Evolutionary conservation across 2,329 filamentous ascomycete genomes (phyloP), one percentile per base, ranked within the genome.

Genomic region (Fonsecaea erecta): DNA sequence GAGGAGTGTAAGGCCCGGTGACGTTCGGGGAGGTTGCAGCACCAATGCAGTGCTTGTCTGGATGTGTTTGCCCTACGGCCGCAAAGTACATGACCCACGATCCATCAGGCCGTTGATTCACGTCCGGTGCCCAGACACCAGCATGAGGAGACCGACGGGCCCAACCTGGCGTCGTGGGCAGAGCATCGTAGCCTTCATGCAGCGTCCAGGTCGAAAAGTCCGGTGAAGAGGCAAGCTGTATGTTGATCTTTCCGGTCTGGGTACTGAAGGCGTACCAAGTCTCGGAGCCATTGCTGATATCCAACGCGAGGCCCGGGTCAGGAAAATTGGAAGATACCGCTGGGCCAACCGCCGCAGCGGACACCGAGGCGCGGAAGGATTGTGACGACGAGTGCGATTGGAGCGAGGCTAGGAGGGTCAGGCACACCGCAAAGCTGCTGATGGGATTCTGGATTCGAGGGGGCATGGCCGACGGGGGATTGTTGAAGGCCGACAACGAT

Each of bases 61-160:
- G 71, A 56, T 76, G 72, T 9, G 72, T 71, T 0, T 73, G 75
- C 14, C 78, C 73, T 60, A 80, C 73, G 40, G 82, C 84, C n/a
- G 83, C 80, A 73, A 82, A 87, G 76, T 86, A 86, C 77, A 87
- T 82, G 43, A 86, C 80, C 72, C 84, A 87, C 3, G 73, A 77
- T 5, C 81, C 82, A 57, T 76, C 73, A 28, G 70, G 65, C 68
- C 85, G 74, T 54, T 77, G 76, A 6, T 79, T 78, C 2, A 88
- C 83, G 71, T 87, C 85, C 9, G 85, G 86, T 0, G 86, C 86
- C 86, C 86, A 88, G 12, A 82, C 82, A 16, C 40, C 59, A 34
- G 60, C 56, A 14, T 68, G 30, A 14, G 72, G 71, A 2, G 72
- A 71, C 2, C 79, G 78, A 16, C 76, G 80, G 8, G 82, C 82